Evolutionary conservation across 371 early-diverging fungal genomes (phyloP).

Genomic region (Actinomortierella ambigua): DNA sequence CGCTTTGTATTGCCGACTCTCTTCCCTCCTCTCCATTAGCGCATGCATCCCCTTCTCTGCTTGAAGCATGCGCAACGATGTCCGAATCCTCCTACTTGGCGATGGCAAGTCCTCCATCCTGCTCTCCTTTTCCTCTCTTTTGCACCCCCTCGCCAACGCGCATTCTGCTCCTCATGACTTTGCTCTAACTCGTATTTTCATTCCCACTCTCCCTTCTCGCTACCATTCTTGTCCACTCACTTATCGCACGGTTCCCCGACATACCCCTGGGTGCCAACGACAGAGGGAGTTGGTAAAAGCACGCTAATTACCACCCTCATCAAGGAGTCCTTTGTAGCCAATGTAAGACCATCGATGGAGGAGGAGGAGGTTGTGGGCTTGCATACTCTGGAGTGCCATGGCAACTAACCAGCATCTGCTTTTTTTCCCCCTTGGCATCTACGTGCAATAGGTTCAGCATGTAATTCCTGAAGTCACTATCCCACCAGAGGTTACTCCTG

Average conservation of each 20-base stretch:
- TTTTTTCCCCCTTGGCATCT: background rate
- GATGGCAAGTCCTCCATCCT: constrained; percentile 68
- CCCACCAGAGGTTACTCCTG: constrained; percentile 96
- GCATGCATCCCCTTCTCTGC: background rate
- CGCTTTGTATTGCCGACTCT: too few species aligned
- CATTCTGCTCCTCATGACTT: background rate
- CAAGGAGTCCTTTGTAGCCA: constrained; percentile 91
- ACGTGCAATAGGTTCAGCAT: constrained; percentile 80
- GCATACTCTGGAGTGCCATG: background rate
- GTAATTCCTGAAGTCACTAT: constrained; percentile 97
- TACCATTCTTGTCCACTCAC: background rate
- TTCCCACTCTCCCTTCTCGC: constrained; percentile 7
- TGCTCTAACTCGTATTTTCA: too few species aligned
- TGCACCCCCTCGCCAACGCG: background rate
- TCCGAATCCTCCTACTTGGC: constrained; percentile 88
- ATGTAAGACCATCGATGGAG: constrained; percentile 69
- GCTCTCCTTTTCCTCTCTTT: constrained; percentile 2
- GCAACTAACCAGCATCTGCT: background rate
- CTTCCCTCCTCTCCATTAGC: too few species aligned
- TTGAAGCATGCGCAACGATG: constrained; percentile 81
- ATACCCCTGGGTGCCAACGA: background rate
- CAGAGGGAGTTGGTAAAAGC: constrained; percentile 95
- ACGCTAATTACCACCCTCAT: constrained; percentile 95
- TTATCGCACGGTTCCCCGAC: background rate
- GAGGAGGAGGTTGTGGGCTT: too few species aligned